phyloP scores from a whole-genome alignment of 2,329 filamentous ascomycete species.

The Gyromitra esculenta region DNA sequence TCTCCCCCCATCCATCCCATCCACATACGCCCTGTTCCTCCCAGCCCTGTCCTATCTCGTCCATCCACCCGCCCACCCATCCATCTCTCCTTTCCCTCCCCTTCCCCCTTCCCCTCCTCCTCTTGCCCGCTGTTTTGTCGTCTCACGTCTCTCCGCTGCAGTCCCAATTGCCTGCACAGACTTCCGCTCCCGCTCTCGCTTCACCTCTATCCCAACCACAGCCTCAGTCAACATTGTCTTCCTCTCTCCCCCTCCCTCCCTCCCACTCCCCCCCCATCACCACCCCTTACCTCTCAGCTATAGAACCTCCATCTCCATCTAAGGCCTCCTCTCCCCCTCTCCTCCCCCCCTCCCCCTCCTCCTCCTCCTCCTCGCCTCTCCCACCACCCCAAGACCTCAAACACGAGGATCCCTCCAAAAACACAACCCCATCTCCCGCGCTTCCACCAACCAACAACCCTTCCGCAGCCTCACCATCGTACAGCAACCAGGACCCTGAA shows the following conservation, averaged over 20 bases:
- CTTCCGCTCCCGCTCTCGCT: background rate
- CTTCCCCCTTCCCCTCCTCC: background rate
- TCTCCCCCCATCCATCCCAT: background rate
- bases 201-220: background rate
- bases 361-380: slow-evolving; percentile 1
- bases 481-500: slow-evolving; percentile 74
- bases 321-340: slow-evolving; percentile 4
- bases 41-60: background rate
- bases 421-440: slow-evolving; percentile 18
- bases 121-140: slow-evolving; percentile 33
- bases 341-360: slow-evolving; percentile 9
- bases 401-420: slow-evolving; percentile 1
- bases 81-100: background rate
- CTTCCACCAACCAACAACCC: slow-evolving; percentile 49
- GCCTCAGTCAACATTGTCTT: slow-evolving; percentile 14
- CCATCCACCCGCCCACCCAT: background rate
- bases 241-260: slow-evolving; percentile 15
- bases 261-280: slow-evolving; percentile 16
- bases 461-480: slow-evolving; percentile 48
- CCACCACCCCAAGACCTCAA: slow-evolving; percentile 14
- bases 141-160: slow-evolving; percentile 39
- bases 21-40: background rate
- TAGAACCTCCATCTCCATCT: slow-evolving; percentile 6
- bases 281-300: slow-evolving; percentile 19
- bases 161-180: slow-evolving; percentile 36